phyloP scores from a whole-genome alignment of 345 rosid genomes.

The Geranium brycei region DNA sequence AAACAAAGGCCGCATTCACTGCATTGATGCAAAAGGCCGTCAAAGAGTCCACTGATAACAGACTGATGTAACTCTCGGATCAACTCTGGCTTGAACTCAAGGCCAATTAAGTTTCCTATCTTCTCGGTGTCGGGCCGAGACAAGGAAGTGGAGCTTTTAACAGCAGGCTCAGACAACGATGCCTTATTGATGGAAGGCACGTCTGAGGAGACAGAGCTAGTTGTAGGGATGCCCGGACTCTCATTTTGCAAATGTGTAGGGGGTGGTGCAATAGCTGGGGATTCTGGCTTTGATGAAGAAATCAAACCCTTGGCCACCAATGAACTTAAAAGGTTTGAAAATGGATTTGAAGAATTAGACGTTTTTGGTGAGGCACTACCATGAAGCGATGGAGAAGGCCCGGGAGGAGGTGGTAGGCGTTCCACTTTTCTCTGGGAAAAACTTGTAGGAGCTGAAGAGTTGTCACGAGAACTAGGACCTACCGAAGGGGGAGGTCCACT shows the following conservation, averaged over 20 bases:
- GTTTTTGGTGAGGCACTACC: background rate
- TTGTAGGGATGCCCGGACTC: conserved; percentile 24
- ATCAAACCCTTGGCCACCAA: conserved; percentile 90
- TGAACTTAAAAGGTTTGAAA: conserved; percentile 77
- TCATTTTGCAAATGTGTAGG: conserved; percentile 17
- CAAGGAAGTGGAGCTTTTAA: conserved; percentile 17
- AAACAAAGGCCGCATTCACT: conserved; percentile 62
- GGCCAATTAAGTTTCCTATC: conserved; percentile 44
- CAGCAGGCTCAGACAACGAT: conserved; percentile 23
- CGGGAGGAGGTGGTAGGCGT: background rate
- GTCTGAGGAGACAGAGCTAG: conserved; percentile 20
- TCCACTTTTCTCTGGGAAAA: conserved; percentile 20
- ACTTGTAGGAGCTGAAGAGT: conserved; percentile 21
- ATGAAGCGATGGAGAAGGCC: background rate
- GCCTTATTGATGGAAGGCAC: conserved; percentile 22
- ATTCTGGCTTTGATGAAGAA: conserved; percentile 47
- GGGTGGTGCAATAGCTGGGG: background rate
- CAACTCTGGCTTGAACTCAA: conserved; percentile 57
- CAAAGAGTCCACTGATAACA: conserved; percentile 53
- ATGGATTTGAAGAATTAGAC: conserved; percentile 36
- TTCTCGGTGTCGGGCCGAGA: conserved; percentile 18
- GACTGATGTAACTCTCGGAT: conserved; percentile 62
- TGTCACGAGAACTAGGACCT: conserved; percentile 21
- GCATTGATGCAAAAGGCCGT: conserved; percentile 60
- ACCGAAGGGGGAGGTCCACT: conserved; percentile 22